A percentile compares a stretch with the other conserved stretches of the same genome.
Conservation (phyloP, 2,329 filamentous ascomycete genomes). For the Diaporthe sp. region DNA sequence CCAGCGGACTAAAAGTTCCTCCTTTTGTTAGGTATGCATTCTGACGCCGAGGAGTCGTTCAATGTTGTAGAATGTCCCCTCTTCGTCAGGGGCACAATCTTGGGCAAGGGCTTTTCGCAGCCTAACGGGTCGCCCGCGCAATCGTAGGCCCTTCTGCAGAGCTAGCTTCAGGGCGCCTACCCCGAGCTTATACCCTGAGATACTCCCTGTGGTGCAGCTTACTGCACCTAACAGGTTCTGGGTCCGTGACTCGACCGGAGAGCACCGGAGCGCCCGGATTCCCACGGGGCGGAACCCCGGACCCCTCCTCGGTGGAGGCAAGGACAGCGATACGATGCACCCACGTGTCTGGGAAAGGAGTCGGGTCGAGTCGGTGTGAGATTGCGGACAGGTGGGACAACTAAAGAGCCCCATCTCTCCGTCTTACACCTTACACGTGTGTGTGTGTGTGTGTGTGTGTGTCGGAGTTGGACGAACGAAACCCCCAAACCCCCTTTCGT, state of each 20-base stretch:
- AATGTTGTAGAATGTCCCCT: too few relatives aligned
- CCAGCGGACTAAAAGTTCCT: too few relatives aligned
- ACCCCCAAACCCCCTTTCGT: neutral
- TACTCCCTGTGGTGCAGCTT: conserved; percentile 55
- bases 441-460: neutral
- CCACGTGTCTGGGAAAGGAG: too few relatives aligned
- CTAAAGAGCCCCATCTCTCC: neutral
- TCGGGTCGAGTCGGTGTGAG: neutral
- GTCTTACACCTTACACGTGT: conserved; percentile 8
- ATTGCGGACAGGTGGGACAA: neutral
- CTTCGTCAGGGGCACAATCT: too few relatives aligned
- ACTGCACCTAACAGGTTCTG: conserved; percentile 56
- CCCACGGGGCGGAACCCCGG: neutral
- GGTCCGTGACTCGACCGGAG: conserved; percentile 39
- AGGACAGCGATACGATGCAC: too few relatives aligned
- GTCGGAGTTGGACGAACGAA: neutral
- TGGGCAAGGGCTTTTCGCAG: too few relatives aligned
- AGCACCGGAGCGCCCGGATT: neutral
- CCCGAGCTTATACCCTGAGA: conserved; percentile 52
- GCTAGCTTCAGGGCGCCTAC: conserved; percentile 56
- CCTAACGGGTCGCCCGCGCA: too few relatives aligned
- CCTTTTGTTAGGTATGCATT: too few relatives aligned
- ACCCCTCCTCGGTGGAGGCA: too few relatives aligned
- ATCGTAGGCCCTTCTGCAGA: conserved; percentile 54
- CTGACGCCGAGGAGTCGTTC: too few relatives aligned